Evolutionary conservation across 345 rosid species (phyloP).

Genomic region (Gossypium arboreum): DNA sequence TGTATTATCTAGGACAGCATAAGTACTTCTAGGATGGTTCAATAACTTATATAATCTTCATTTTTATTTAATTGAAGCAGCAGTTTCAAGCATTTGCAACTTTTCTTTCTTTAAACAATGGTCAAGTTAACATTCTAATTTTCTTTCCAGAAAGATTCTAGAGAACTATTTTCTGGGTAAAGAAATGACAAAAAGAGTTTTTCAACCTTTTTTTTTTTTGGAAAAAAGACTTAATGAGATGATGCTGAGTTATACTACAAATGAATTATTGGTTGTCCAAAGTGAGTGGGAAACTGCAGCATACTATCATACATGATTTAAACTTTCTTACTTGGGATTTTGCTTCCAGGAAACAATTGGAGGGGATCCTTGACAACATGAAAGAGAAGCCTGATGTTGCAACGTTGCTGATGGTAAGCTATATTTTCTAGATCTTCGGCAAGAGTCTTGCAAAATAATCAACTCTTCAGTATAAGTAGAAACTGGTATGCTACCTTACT

Average conservation of each 20-base stretch:
- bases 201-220: background rate
- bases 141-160: background rate
- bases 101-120: background rate
- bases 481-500: background rate
- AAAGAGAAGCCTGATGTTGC: conserved; percentile 97
- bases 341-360: conserved; percentile 79
- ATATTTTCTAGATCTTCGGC: conserved; percentile 14
- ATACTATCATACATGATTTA: background rate
- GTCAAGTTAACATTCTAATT: background rate
- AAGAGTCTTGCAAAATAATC: background rate
- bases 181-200: background rate
- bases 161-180: background rate
- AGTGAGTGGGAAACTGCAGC: too few relatives aligned
- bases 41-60: conserved; percentile 4
- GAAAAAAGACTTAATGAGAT: background rate
- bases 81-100: background rate
- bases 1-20: background rate
- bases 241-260: background rate
- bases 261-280: too few relatives aligned
- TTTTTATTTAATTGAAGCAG: conserved; percentile 1
- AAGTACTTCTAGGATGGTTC: background rate
- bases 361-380: conserved; percentile 72
- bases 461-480: background rate
- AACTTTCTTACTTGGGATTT: conserved; percentile 11
- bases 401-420: conserved; percentile 68